Percentiles rank a stretch among this genome's conserved stretches.
These are phyloP conservation scores for Corynespora cassiicola DNA, from an alignment of 2,329 filamentous ascomycete genomes.

Conservation along the genomic window DNA sequence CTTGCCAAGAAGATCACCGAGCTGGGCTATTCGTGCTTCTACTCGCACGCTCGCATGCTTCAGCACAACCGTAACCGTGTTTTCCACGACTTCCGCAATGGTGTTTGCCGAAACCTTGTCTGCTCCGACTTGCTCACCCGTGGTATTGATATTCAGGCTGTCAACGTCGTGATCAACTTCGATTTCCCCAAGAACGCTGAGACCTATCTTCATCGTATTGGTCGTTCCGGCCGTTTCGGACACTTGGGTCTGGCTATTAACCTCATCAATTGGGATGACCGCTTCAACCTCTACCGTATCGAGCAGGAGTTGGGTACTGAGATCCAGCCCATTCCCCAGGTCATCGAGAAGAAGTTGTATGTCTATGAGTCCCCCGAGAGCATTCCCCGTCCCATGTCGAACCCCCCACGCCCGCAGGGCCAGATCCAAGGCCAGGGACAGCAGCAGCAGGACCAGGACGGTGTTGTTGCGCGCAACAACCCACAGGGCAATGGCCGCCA, in stretches of 20 bases:
- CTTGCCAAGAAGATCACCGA: constrained; percentile 99
- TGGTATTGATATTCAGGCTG: constrained; percentile 98
- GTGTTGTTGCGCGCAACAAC: constrained; percentile 20
- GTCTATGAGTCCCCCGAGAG: constrained; percentile 96
- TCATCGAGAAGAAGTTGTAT: constrained; percentile 97
- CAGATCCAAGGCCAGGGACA: no score
- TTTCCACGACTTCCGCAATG: constrained; percentile 98
- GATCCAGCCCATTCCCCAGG: constrained; percentile 92
- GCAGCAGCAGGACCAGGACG: constrained; percentile 37
- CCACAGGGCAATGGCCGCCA: constrained; percentile 30
- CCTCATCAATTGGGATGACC: constrained; percentile 98
- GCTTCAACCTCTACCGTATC: constrained; percentile 98
- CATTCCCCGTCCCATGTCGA: constrained; percentile 82
- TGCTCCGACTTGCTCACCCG: constrained; percentile 97
- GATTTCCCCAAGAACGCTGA: constrained; percentile 99
- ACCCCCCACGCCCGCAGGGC: constrained; percentile 46
- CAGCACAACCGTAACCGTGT: constrained; percentile 97
- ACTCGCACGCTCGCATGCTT: constrained; percentile 97
- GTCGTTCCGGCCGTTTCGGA: constrained; percentile 94
- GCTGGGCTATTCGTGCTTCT: constrained; percentile 98
- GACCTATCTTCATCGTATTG: constrained; percentile 97
- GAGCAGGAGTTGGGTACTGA: constrained; percentile 97
- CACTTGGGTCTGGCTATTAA: constrained; percentile 98
- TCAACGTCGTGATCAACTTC: constrained; percentile 99
- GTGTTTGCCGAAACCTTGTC: constrained; percentile 95